A percentile compares a stretch with the other conserved stretches of the same genome.
phyloP scores from a whole-genome alignment of 345 rosid genomes.

The Gossypium rotundifolium region DNA sequence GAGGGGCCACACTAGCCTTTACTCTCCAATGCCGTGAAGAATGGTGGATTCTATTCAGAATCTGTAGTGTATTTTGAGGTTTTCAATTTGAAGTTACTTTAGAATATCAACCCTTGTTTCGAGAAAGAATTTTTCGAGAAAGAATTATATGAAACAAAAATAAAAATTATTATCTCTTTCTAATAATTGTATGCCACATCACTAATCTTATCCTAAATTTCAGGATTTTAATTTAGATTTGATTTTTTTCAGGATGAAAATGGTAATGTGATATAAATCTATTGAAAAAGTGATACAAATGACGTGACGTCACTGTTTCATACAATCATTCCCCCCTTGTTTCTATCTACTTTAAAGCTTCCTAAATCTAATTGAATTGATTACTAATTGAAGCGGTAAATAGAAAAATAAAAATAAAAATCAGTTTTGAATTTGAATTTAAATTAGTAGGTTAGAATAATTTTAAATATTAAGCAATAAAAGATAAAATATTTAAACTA shows the following conservation, averaged over 20 bases:
- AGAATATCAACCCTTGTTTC: not conserved
- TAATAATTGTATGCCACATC: too few relatives aligned
- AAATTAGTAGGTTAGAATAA: not conserved
- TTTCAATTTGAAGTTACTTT: not conserved
- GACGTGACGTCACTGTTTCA: too few relatives aligned
- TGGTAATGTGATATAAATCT: too few relatives aligned
- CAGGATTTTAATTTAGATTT: too few relatives aligned
- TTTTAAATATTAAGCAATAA: not conserved
- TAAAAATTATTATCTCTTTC: too few relatives aligned
- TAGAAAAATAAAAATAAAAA: too few relatives aligned
- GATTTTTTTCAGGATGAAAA: too few relatives aligned
- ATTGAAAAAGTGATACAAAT: too few relatives aligned
- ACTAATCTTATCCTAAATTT: too few relatives aligned
- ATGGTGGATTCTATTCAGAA: not conserved
- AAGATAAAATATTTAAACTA: not conserved
- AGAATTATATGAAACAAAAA: too few relatives aligned
- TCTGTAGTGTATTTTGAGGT: not conserved
- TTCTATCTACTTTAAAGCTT: not conserved
- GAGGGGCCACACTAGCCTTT: not conserved
- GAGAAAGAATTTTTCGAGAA: too few relatives aligned
- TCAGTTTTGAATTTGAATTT: not conserved
- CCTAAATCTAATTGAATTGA: not conserved
- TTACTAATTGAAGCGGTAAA: not conserved
- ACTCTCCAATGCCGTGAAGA: not conserved
- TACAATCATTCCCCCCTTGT: too few relatives aligned